Evolutionary conservation across 192 early-diverging fungal species (phyloP).

Genomic region (Coemansia sp.): DNA sequence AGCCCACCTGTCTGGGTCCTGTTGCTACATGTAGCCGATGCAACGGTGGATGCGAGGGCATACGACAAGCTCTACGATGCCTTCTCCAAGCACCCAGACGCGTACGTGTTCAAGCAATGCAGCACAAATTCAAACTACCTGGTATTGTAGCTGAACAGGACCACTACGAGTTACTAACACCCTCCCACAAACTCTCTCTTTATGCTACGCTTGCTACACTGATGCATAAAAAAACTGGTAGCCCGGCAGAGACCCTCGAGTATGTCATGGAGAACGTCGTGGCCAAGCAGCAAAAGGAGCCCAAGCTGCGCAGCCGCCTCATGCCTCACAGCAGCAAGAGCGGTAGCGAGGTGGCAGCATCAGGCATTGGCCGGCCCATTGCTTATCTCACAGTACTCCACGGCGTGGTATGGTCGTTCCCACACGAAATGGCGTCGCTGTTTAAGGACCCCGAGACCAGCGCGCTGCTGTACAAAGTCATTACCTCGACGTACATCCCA

Average conservation of each 20-base stretch:
- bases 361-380: constrained; percentile 19
- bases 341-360: neutral
- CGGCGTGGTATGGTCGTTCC: constrained; percentile 48
- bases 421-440: constrained; percentile 33
- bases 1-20: neutral
- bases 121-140: neutral
- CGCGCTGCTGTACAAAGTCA: constrained; percentile 19
- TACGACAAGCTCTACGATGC: constrained; percentile 41
- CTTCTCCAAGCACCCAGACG: constrained; percentile 29
- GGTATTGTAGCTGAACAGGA: neutral
- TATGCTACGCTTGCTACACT: neutral
- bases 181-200: neutral
- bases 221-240: constrained; percentile 11
- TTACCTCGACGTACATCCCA: constrained; percentile 28
- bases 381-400: constrained; percentile 44
- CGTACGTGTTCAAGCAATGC: constrained; percentile 26
- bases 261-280: constrained; percentile 36
- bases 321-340: constrained; percentile 9
- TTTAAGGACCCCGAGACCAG: constrained; percentile 31
- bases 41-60: constrained; percentile 24
- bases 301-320: constrained; percentile 37
- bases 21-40: constrained; percentile 35
- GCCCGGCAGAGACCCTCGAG: constrained; percentile 35
- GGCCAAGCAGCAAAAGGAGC: constrained; percentile 17
- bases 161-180: neutral